A percentile compares a stretch with the other conserved stretches of the same genome.
These are phyloP conservation scores for Sordariomycetes sp. DNA, from an alignment of 2,329 filamentous ascomycete genomes.

Conservation along the genomic window DNA sequence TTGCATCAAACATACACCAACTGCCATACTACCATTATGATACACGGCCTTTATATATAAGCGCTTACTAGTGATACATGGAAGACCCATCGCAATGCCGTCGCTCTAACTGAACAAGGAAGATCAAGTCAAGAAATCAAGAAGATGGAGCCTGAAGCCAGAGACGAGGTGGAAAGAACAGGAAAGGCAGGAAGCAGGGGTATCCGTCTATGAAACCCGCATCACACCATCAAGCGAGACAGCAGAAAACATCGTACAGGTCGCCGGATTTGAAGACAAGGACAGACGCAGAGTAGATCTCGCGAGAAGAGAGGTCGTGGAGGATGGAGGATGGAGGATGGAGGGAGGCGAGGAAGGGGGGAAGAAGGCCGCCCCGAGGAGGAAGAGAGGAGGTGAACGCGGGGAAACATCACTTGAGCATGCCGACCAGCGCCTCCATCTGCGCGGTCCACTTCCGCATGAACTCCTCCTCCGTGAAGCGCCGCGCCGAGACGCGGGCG, in stretches of 20 bases:
- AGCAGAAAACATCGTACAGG: neutral
- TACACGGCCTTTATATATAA: neutral
- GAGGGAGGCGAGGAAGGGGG: neutral
- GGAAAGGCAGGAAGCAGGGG: neutral
- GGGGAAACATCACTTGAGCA: constrained; percentile 17
- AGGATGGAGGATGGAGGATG: neutral
- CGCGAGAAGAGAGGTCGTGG: no score
- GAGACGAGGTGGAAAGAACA: neutral
- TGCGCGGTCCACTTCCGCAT: constrained; percentile 63
- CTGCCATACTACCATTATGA: neutral
- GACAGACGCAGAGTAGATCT: neutral
- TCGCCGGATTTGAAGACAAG: neutral
- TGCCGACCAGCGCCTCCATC: constrained; percentile 56
- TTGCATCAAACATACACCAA: neutral
- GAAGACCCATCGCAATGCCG: neutral
- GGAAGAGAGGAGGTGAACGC: no score
- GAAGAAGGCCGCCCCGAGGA: neutral
- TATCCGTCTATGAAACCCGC: constrained; percentile 5
- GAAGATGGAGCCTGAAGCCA: neutral
- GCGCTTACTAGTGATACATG: neutral
- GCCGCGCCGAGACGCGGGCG: constrained; percentile 62
- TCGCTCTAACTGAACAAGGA: neutral
- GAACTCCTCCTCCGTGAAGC: constrained; percentile 86
- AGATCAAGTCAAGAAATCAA: neutral
- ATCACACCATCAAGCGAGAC: neutral